A percentile compares a stretch with the other conserved stretches of the same genome.
phyloP scores from a whole-genome alignment of 805 yeast genomes.

The Hanseniaspora jakobsenii region DNA sequence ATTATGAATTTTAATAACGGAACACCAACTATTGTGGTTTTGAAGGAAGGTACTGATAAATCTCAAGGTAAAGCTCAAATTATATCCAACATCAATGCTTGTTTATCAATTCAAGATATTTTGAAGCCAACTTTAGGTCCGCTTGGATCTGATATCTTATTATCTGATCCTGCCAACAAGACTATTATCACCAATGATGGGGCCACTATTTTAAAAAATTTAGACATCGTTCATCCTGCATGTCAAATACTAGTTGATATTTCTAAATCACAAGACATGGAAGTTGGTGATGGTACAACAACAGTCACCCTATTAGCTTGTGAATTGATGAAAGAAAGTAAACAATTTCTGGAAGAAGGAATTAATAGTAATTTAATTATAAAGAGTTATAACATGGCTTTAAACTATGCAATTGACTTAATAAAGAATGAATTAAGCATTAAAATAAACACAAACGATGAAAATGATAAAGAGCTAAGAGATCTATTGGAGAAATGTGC shows the following conservation, averaged over 20 bases:
- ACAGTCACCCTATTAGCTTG: constrained; percentile 91
- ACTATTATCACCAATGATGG: constrained; percentile 98
- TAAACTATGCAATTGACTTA: constrained; percentile 58
- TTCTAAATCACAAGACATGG: constrained; percentile 93
- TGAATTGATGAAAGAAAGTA: constrained; percentile 83
- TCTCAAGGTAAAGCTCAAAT: constrained; percentile 96
- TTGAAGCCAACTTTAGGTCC: constrained; percentile 93
- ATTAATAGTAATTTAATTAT: constrained; percentile 80
- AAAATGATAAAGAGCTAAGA: constrained; percentile 44
- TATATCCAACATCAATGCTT: constrained; percentile 89
- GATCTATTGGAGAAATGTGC: constrained; percentile 83
- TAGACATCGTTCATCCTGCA: constrained; percentile 97
- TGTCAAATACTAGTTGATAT: constrained; percentile 91
- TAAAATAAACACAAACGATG: constrained; percentile 44
- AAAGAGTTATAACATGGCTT: constrained; percentile 79
- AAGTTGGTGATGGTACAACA: constrained; percentile 97
- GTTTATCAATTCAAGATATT: constrained; percentile 93
- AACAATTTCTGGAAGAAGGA: constrained; percentile 87
- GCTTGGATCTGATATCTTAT: constrained; percentile 86
- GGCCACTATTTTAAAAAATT: constrained; percentile 81
- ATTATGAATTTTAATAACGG: constrained; percentile 83
- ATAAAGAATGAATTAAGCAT: constrained; percentile 60
- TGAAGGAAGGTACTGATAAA: constrained; percentile 94
- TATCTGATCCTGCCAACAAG: constrained; percentile 69
- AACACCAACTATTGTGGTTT: constrained; percentile 95